Evolutionary conservation across 1,284 basidiomycete genomes (phyloP), one percentile per base, ranked within the genome.

Genomic region (Austropuccinia psidii): DNA sequence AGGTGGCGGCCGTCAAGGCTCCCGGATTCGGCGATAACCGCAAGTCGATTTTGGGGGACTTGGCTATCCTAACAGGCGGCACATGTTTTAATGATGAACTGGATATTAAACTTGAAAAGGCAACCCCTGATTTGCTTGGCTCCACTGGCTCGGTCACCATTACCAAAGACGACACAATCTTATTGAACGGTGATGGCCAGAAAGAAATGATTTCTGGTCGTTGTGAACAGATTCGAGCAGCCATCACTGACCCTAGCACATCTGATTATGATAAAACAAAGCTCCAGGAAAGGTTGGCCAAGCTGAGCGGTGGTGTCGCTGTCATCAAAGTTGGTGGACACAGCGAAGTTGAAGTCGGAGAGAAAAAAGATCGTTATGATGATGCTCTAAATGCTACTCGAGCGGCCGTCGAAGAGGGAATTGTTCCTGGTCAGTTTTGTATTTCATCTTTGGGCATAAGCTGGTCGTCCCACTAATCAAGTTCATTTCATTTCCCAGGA

Each of bases 281-380:
- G 85, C 87, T 98, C 76, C 93, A 97, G 82, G 95, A 98, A 83
- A 90, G 95, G 77, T 86, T 98, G 50, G 95, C 95, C 77, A 98
- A 98, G 86, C 85, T 98, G 74, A 87, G 86, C 52, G 94, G 95
- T 74, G 94, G 95, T 84, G 94, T 98, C 67, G 95, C 94, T 35
- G 94, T 98, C 81, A 97, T 98, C 87, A 93, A 92, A 83, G 95
- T 98, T 77, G 95, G 95, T 75, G 95, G 95, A 54, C 85, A 88
- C 61, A 89, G 86, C 75, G 95, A 98, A 83, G 94, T 98, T 74
- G 95, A 98, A 84, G 95, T 98, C 76, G 87, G 94, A 19, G 95
- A 98, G 86, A 98, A 98, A 90, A 98, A 98, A 88, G 95, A 98
- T 82, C 86, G 94, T 66, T 98, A 96, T 82, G 95, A 98, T 79